Percentiles rank a stretch among this genome's conserved stretches.
Evolutionary conservation across 257 asterid genomes (phyloP).

Genomic region (Solanum ossicruentum): DNA sequence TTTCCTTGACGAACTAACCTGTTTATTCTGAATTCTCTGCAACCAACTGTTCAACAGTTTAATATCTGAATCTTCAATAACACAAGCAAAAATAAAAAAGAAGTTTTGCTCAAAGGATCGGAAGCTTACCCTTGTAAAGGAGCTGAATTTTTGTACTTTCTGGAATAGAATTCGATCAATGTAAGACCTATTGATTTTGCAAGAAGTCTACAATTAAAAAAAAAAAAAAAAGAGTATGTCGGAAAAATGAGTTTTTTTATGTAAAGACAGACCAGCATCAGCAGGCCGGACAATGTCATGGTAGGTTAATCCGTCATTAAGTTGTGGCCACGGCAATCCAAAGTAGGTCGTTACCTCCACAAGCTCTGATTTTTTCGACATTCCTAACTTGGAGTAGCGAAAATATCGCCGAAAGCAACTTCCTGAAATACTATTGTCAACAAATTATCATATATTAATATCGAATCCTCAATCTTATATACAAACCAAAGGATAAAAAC

Average conservation of each 20-base stretch:
- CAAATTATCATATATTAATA: background rate
- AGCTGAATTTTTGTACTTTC: slow-evolving; percentile 66
- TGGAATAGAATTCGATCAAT: slow-evolving; percentile 59
- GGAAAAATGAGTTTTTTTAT: background rate
- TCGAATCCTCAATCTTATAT: background rate
- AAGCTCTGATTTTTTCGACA: slow-evolving; percentile 2
- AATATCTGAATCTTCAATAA: background rate
- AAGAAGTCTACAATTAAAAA: background rate
- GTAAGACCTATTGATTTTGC: slow-evolving; percentile 33
- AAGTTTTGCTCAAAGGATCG: background rate
- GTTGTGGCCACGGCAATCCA: slow-evolving; percentile 79
- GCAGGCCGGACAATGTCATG: slow-evolving; percentile 38
- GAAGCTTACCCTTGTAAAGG: slow-evolving; percentile 57
- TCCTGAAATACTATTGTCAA: background rate
- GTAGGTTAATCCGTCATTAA: slow-evolving; percentile 62
- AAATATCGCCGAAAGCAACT: background rate
- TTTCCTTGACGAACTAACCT: slow-evolving; percentile 13
- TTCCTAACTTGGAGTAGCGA: background rate
- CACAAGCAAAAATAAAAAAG: background rate
- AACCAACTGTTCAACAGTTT: slow-evolving; percentile 68
- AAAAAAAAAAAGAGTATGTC: background rate
- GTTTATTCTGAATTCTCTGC: slow-evolving; percentile 74
- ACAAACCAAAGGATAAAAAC: background rate
- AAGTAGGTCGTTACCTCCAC: slow-evolving; percentile 1
- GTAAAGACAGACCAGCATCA: slow-evolving; percentile 37